phyloP scores from a whole-genome alignment of 148 eudicot genomes.

The Mesembryanthemum crystallinum region DNA sequence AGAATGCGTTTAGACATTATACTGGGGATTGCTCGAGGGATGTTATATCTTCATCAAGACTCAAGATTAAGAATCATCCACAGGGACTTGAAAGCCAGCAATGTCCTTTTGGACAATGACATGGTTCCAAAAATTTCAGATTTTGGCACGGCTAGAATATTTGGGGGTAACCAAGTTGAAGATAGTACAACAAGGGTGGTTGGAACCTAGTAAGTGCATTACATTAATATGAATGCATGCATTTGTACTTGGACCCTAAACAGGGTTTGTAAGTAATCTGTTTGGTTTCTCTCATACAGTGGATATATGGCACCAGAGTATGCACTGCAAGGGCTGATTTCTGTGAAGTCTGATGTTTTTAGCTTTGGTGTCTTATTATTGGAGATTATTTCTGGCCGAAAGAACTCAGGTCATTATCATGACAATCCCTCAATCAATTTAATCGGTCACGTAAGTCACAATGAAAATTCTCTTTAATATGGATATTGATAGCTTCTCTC shows the following conservation, averaged over 20 bases:
- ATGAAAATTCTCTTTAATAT: no score
- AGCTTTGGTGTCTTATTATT: constrained; percentile 53
- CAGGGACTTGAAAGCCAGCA: constrained; percentile 59
- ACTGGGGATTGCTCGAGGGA: constrained; percentile 56
- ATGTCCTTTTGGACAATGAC: constrained; percentile 45
- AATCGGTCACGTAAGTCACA: constrained; percentile 54
- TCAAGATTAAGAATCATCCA: constrained; percentile 60
- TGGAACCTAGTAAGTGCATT: constrained; percentile 56
- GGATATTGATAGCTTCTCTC: no score
- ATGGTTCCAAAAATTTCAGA: constrained; percentile 60
- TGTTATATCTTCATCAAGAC: constrained; percentile 64
- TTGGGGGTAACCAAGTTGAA: constrained; percentile 43
- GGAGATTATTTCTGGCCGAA: constrained; percentile 51
- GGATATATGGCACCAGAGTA: constrained; percentile 71
- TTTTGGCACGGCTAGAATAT: constrained; percentile 58
- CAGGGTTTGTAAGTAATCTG: not conserved
- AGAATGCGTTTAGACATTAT: constrained; percentile 40
- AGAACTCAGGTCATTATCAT: constrained; percentile 40
- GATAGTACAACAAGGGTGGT: constrained; percentile 52
- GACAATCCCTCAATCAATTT: constrained; percentile 44
- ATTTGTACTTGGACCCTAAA: not conserved
- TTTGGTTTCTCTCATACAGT: constrained; percentile 23
- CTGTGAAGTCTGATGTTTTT: constrained; percentile 53
- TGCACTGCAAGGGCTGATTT: constrained; percentile 50
- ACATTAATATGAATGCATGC: not conserved